phyloP scores from a whole-genome alignment of 495 filamentous ascomycete genomes.

The Chaetomium cochliodes region DNA sequence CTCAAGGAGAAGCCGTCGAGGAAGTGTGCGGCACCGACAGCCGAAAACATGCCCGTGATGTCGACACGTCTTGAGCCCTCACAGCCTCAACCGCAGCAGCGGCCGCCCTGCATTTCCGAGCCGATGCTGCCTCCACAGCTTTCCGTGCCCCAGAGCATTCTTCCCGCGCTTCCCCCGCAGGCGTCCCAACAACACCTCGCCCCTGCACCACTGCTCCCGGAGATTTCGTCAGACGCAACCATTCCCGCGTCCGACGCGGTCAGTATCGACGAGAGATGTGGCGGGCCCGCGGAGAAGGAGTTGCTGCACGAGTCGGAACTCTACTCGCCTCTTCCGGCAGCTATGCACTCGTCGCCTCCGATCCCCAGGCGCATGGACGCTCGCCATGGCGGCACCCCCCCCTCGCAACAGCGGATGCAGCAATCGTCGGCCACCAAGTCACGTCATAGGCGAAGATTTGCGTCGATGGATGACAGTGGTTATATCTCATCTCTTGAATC shows the following conservation, averaged over 20 bases:
- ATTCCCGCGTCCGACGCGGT: conserved; percentile 80
- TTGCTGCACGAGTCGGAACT: conserved; percentile 57
- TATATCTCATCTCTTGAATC: conserved; percentile 98
- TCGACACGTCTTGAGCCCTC: conserved; percentile 46
- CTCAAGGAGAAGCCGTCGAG: conserved; percentile 74
- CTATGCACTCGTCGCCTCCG: conserved; percentile 85
- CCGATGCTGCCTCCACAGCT: conserved; percentile 34
- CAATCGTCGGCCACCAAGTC: conserved; percentile 56
- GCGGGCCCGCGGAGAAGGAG: conserved; percentile 49
- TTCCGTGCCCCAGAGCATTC: conserved; percentile 31
- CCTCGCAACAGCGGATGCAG: conserved; percentile 60
- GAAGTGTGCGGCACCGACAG: conserved; percentile 43
- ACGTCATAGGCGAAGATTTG: conserved; percentile 69
- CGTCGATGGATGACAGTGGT: conserved; percentile 85
- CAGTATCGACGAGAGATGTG: conserved; percentile 57
- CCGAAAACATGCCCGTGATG: conserved; percentile 51
- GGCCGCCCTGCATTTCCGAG: conserved; percentile 27
- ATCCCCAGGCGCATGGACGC: conserved; percentile 61
- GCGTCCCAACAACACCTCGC: conserved; percentile 34
- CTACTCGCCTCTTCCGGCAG: conserved; percentile 55
- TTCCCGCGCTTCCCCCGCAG: conserved; percentile 37
- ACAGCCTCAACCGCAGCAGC: conserved; percentile 26
- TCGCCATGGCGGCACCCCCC: conserved; percentile 69
- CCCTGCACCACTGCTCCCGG: conserved; percentile 39
- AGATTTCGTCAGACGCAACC: conserved; percentile 93